A percentile compares a stretch with the other conserved stretches of the same genome.
phyloP scores from a whole-genome alignment of 2,329 filamentous ascomycete species.

The Cladophialophora immunda region DNA sequence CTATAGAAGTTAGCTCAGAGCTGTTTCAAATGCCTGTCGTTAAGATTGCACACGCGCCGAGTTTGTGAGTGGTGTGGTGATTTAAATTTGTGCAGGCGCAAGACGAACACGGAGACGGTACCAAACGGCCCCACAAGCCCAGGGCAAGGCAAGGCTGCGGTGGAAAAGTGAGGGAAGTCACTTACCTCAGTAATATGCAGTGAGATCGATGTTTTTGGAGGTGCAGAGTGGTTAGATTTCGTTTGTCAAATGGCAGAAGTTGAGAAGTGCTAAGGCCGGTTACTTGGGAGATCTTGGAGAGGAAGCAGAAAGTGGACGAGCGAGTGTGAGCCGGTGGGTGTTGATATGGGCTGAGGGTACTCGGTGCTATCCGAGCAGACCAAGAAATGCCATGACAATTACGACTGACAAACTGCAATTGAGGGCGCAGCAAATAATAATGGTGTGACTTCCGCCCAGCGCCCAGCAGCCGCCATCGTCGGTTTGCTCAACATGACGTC shows the following conservation, averaged over 20 bases:
- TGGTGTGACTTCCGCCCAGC: conserved; percentile 21
- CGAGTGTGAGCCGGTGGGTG: not conserved
- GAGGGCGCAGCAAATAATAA: not conserved
- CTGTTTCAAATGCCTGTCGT: not conserved
- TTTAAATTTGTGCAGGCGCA: not conserved
- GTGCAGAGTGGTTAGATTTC: not conserved
- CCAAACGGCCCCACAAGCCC: conserved; percentile 5
- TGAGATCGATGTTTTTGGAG: not conserved
- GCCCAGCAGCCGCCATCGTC: not conserved
- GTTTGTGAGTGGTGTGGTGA: not conserved
- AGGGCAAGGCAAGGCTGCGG: not conserved
- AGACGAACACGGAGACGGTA: not conserved
- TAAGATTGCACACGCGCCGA: not conserved
- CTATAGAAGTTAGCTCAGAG: conserved; percentile 3
- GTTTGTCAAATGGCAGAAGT: not conserved
- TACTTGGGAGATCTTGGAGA: not conserved
- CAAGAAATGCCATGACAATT: conserved; percentile 24
- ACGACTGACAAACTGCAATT: conserved; percentile 27
- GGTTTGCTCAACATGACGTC: conserved; percentile 20
- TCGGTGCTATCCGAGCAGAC: conserved; percentile 4
- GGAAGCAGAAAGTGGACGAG: not conserved
- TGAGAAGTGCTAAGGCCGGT: not conserved
- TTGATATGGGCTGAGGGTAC: conserved; percentile 12
- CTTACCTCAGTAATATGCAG: not conserved
- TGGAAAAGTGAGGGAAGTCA: not conserved